Conservation (phyloP, 1,139 yeast genomes). For the Candida glucosophila region DNA sequence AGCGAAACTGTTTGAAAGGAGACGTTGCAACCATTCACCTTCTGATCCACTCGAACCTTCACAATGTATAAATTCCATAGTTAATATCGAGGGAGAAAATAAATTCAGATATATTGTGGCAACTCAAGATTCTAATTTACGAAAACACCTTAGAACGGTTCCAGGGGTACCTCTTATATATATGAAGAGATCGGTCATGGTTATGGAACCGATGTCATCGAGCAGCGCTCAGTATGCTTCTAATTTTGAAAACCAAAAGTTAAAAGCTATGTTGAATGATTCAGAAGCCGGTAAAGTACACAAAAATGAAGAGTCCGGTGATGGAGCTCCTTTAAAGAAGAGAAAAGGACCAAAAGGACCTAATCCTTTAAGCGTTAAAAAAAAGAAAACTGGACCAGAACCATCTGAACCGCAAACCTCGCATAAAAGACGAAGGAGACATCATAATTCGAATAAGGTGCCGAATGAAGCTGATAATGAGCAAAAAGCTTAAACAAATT, state of each 20-base stretch:
- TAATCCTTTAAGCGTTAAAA: slow-evolving; percentile 76
- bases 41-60: slow-evolving; percentile 56
- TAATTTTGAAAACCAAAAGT: slow-evolving; percentile 53
- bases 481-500: too few relatives aligned
- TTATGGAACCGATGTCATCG: slow-evolving; percentile 85
- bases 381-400: too few relatives aligned
- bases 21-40: slow-evolving; percentile 51
- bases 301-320: slow-evolving; percentile 14
- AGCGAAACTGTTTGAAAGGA: slow-evolving; percentile 78
- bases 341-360: slow-evolving; percentile 72
- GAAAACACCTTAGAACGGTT: slow-evolving; percentile 58
- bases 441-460: slow-evolving; percentile 5
- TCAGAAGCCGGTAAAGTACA: slow-evolving; percentile 25
- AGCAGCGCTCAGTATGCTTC: slow-evolving; percentile 54
- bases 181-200: slow-evolving; percentile 86
- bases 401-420: slow-evolving; percentile 9
- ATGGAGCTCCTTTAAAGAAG: slow-evolving; percentile 28
- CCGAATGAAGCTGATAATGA: not conserved
- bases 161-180: slow-evolving; percentile 90
- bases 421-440: slow-evolving; percentile 34
- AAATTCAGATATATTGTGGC: slow-evolving; percentile 89
- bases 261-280: slow-evolving; percentile 70
- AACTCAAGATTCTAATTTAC: slow-evolving; percentile 62
- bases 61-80: slow-evolving; percentile 71
- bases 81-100: slow-evolving; percentile 63